phyloP scores from a whole-genome alignment of 179 eudicot genomes.

The Corrigiola litoralis region DNA sequence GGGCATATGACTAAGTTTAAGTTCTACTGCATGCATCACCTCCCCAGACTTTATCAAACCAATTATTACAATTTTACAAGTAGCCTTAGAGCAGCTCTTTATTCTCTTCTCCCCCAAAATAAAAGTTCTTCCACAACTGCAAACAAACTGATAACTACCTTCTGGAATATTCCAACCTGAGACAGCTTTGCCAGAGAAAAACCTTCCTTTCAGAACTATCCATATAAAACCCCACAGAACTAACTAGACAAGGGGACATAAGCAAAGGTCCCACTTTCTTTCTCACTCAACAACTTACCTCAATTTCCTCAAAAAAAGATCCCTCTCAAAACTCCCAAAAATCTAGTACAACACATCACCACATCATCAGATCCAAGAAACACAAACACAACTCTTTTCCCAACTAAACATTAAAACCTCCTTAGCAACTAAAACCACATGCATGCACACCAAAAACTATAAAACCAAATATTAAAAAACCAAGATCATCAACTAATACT shows the following conservation, averaged over 20 bases:
- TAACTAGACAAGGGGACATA: slow-evolving; percentile 22
- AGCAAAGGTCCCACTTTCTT: slow-evolving; percentile 37
- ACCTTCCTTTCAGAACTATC: slow-evolving; percentile 14
- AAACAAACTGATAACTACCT: slow-evolving; percentile 3
- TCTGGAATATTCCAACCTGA: slow-evolving; percentile 33
- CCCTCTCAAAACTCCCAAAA: slow-evolving; percentile 17
- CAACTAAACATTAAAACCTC: neutral
- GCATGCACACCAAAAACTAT: neutral
- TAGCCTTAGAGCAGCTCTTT: slow-evolving; percentile 1
- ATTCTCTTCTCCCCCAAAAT: neutral
- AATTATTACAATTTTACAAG: slow-evolving; percentile 21
- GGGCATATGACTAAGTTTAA: slow-evolving; percentile 14
- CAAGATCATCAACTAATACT: too few species aligned
- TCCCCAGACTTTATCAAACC: slow-evolving; percentile 24
- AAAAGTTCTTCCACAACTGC: neutral
- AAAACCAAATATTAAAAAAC: neutral
- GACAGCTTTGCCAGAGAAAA: slow-evolving; percentile 14
- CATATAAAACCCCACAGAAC: slow-evolving; percentile 11
- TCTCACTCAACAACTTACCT: slow-evolving; percentile 19
- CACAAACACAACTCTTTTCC: neutral
- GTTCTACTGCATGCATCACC: slow-evolving; percentile 15
- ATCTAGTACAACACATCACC: slow-evolving; percentile 8
- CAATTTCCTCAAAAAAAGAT: neutral
- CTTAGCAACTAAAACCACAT: slow-evolving; percentile 12
- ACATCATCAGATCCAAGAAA: slow-evolving; percentile 15